Evolutionary conservation across 2,329 filamentous ascomycete genomes (phyloP), one percentile per base, ranked within the genome.

Genomic region (Clarireedia paspali): DNA sequence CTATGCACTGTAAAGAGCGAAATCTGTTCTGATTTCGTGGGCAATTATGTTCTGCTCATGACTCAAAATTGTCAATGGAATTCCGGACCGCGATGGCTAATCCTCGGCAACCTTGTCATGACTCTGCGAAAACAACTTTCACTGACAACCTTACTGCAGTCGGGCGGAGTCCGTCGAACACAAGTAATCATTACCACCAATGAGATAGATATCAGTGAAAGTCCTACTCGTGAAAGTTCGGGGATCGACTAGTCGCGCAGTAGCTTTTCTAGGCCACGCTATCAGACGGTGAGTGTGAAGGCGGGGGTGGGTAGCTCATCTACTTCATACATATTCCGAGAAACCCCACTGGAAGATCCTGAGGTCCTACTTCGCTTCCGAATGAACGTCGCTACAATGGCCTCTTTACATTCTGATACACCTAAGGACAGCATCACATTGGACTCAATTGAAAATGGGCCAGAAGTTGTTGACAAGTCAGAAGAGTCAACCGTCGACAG

Each of bases 401-500:
- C 30, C 30, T 12, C 30, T 9, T 34, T 9, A 15, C 47, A 34
- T 17, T 15, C 42, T 14, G 48, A 42, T 14, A 40, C 36, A 14
- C 48, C 15, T 1, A 42, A 27, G 26, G 48, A 50, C n/a, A 50
- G 20, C 24, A 20, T 42, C 17, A n/a, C 23, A 17, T 26, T 17
- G 12, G 30, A 4, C 17, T 39, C 17, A 24, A 39, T 27, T 26
- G 34, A 42, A 50, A 36, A 42, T 26, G 36, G 15, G n/a, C n/a
- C 9, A 20, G 9, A 40, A 39, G 34, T 27, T 20, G 27, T 4
- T 10, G n/a, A 34, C 17, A 24, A 50, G 9, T 49, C 57, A 4
- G 54, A 55, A 9, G 60, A 58, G 26, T 40, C 56, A 30, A 23
- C 23, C 36, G 49, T 50, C 23, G 51, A 26, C 30, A 38, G 36